Evolutionary conservation across 306 rosid genomes (phyloP).

Genomic region (Abrus precatorius): DNA sequence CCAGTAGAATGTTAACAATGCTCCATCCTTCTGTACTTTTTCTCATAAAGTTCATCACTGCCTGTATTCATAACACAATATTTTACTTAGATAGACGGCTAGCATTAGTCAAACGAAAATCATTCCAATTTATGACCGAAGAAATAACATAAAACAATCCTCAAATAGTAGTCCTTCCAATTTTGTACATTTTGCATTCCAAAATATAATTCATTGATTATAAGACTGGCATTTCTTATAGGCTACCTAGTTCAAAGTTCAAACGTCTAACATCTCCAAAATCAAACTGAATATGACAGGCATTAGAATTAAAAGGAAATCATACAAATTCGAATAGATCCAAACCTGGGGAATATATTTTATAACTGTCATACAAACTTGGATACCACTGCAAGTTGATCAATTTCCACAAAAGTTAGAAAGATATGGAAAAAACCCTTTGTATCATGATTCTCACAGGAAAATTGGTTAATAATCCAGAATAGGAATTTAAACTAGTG

Average conservation of each 20-base stretch:
- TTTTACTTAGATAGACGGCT: background rate
- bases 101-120: background rate
- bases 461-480: background rate
- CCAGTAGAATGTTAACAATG: conserved; percentile 80
- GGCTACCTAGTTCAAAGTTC: too few species aligned
- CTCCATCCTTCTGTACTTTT: conserved; percentile 94
- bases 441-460: background rate
- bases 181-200: conserved; percentile 19
- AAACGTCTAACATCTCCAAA: background rate
- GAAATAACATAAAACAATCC: conserved; percentile 4
- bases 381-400: conserved; percentile 77
- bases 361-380: conserved; percentile 80
- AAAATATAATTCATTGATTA: conserved; percentile 30
- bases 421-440: background rate
- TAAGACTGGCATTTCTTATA: too few species aligned
- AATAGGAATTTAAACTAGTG: background rate
- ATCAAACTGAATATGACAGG: background rate
- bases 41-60: conserved; percentile 76
- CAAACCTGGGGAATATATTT: conserved; percentile 96
- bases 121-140: conserved; percentile 3
- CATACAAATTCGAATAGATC: background rate
- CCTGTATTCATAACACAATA: conserved; percentile 54
- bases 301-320: background rate
- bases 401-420: conserved; percentile 46
- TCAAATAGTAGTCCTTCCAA: background rate